phyloP scores from a whole-genome alignment of 148 eudicot species.

The Vaccinium macrocarpon region DNA sequence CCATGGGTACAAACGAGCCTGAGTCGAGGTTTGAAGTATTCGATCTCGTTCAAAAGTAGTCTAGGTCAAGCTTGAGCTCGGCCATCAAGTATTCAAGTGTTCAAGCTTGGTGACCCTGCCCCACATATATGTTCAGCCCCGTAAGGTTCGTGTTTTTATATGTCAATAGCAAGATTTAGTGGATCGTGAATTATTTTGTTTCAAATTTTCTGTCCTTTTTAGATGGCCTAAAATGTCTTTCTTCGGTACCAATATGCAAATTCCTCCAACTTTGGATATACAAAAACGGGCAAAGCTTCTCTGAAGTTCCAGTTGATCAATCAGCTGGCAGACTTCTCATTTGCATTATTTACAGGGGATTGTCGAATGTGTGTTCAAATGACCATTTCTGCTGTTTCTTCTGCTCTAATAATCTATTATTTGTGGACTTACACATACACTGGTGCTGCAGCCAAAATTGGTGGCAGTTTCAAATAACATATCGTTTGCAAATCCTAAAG shows the following conservation, averaged over 20 bases:
- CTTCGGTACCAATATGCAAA: slow-evolving; percentile 72
- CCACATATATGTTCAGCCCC: slow-evolving; percentile 81
- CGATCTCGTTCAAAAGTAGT: no score
- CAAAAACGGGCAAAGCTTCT: slow-evolving; percentile 56
- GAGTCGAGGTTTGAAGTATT: no score
- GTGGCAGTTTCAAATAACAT: slow-evolving; percentile 55
- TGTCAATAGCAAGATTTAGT: not conserved
- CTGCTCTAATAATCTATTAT: not conserved
- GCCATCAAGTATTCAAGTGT: no score
- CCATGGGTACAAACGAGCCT: no score
- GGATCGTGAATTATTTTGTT: not conserved
- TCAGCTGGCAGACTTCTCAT: slow-evolving; percentile 92
- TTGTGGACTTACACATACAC: not conserved
- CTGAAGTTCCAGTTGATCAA: slow-evolving; percentile 69
- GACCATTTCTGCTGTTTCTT: not conserved
- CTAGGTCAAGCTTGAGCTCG: no score
- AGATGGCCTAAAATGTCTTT: not conserved
- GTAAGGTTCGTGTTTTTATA: slow-evolving; percentile 47
- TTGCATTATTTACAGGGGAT: slow-evolving; percentile 85
- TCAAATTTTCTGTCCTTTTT: not conserved
- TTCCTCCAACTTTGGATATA: slow-evolving; percentile 39
- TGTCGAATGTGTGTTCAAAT: slow-evolving; percentile 50
- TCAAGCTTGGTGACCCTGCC: slow-evolving; percentile 3
- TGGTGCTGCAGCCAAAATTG: slow-evolving; percentile 56
- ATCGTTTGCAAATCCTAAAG: slow-evolving; percentile 70